Conservation (phyloP, 2,329 filamentous ascomycete species). For the Aspergillus ochraceus region DNA sequence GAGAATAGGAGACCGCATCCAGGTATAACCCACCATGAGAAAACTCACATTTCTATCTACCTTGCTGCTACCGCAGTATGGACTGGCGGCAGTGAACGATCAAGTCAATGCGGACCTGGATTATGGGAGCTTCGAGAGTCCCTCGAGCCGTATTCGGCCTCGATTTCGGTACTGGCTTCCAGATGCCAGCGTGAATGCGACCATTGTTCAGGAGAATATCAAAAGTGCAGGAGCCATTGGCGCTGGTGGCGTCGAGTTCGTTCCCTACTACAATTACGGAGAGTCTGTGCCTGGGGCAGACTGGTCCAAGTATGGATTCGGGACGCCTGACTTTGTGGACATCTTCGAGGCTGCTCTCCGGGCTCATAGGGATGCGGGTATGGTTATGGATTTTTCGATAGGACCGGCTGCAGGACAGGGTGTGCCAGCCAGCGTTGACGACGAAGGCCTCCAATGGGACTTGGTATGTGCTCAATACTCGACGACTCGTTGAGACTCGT, state of each 20-base stretch:
- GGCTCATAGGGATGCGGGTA: constrained; percentile 35
- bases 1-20: neutral
- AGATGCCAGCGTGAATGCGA: constrained; percentile 35
- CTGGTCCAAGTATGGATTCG: constrained; percentile 43
- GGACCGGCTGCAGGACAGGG: constrained; percentile 50
- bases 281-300: constrained; percentile 26
- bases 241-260: constrained; percentile 41
- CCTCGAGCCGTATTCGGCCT: constrained; percentile 28
- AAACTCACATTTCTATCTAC: neutral
- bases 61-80: constrained; percentile 1
- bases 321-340: constrained; percentile 32
- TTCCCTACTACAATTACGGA: constrained; percentile 43
- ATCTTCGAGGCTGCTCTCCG: constrained; percentile 29
- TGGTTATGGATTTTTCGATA: constrained; percentile 47
- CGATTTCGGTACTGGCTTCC: constrained; percentile 43
- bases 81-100: neutral
- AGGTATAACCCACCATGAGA: neutral
- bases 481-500: neutral
- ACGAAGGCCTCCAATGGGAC: constrained; percentile 36
- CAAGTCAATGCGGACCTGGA: constrained; percentile 2
- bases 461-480: constrained; percentile 11
- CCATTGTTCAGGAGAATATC: constrained; percentile 33
- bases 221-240: constrained; percentile 31
- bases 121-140: constrained; percentile 25
- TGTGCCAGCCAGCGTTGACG: constrained; percentile 36